Evolutionary conservation across 2,329 filamentous ascomycete species (phyloP), one percentile per base, ranked within the genome.

Genomic region (Dactylella cylindrospora): DNA sequence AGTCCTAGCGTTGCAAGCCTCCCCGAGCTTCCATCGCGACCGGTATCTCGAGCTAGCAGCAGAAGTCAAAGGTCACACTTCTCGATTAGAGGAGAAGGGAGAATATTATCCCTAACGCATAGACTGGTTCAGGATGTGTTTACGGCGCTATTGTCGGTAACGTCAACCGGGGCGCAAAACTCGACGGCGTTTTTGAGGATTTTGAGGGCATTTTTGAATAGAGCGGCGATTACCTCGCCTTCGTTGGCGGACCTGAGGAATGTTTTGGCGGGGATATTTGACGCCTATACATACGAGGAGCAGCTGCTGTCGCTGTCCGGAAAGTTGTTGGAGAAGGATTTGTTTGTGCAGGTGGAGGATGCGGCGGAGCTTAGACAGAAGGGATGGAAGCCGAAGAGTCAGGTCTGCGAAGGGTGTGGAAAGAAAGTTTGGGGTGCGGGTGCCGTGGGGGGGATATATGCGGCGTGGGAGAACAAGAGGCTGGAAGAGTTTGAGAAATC

Each of bases 201-300:
- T 66, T 78, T 98, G 10, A 84, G 90, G 41, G 86, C 88, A 4
- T 98, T 98, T 72, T 81, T 98, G 23, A 83, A 86, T 0, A 83
- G 88, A 38, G 91, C 90, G 0, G 86, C 89, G 0, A 80, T 82
- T 19, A 84, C 85, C 13, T 94, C 90, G 0, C 90, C 93, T 0
- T 94, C 87, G 9, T 78, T 98, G 1, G 85, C 88, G 1, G 90
- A 97, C 70, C 79, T 98, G 2, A 85, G 93, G 36, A 81, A 82
- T 5, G 90, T 97, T 0, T 80, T 98, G 1, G 78, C 83, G 0
- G 93, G 90, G 9, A 91, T 98, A 51, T 97, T 98, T 74, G 84
- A 91, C 0, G 91, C 93, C 0, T 98, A 98, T 71, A 85, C 90
- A 0, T 96, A 97, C 71, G 93, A 98, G 72, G 88, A 91, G 71